Conservation (phyloP, 116 monocot genomes). For the Posidonia oceanica region DNA sequence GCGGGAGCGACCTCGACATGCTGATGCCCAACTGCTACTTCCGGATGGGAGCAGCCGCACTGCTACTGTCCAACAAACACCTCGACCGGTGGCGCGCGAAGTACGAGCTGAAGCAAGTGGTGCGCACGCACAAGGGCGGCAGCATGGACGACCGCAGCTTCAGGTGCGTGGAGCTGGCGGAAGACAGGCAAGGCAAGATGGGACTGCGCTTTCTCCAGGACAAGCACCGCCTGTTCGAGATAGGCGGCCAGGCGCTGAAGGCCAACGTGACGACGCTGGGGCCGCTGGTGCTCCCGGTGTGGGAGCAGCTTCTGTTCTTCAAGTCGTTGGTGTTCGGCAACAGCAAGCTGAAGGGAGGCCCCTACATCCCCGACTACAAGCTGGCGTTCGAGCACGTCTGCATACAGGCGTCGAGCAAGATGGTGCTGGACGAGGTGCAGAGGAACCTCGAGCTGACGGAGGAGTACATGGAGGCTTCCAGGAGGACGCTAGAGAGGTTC, state of each 20-base stretch:
- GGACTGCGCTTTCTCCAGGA: conserved; percentile 1
- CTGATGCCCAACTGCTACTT: conserved; percentile 12
- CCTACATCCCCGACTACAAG: background rate
- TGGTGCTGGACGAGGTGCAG: conserved; percentile 35
- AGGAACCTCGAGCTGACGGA: conserved; percentile 38
- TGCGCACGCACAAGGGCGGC: conserved; percentile 10
- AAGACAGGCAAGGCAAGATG: conserved; percentile 3
- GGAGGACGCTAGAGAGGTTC: conserved; percentile 36
- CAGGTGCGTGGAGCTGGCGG: conserved; percentile 5
- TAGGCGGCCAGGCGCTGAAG: conserved; percentile 5
- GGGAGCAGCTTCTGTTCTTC: too few relatives aligned
- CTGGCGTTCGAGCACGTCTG: conserved; percentile 15
- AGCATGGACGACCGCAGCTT: conserved; percentile 10
- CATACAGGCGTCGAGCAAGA: conserved; percentile 12
- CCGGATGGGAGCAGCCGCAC: conserved; percentile 16
- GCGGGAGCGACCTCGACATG: conserved; percentile 13
- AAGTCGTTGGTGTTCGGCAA: too few relatives aligned
- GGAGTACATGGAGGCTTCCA: conserved; percentile 33
- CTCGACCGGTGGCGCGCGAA: conserved; percentile 16
- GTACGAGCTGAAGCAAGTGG: conserved; percentile 16
- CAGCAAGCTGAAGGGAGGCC: background rate
- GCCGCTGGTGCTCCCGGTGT: background rate
- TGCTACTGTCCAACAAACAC: conserved; percentile 12
- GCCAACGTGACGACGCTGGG: conserved; percentile 5
- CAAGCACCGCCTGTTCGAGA: background rate